Percentiles rank a stretch among this genome's conserved stretches.
These are phyloP conservation scores for Serendipita sp. DNA, from an alignment of 768 basidiomycete species.

Conservation along the genomic window DNA sequence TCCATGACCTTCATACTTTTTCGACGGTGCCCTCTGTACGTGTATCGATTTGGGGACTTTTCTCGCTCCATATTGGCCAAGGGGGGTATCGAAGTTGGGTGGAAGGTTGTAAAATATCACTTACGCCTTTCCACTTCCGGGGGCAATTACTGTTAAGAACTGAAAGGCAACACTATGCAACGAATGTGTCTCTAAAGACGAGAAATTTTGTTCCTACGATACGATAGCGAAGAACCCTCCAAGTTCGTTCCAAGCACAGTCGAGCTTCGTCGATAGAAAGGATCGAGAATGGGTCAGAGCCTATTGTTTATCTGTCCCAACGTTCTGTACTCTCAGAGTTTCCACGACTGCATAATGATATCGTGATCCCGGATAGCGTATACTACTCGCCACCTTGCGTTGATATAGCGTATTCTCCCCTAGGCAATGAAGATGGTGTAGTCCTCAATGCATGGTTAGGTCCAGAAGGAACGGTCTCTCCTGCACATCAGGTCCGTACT, in stretches of 20 bases:
- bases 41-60: background rate
- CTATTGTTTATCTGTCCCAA: constrained; percentile 64
- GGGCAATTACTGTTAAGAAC: no score
- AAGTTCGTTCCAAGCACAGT: no score
- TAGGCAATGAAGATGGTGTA: constrained; percentile 47
- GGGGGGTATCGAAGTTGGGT: no score
- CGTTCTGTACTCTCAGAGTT: constrained; percentile 77
- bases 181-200: no score
- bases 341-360: constrained; percentile 55
- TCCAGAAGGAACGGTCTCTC: constrained; percentile 60
- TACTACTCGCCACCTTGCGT: constrained; percentile 39
- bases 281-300: no score
- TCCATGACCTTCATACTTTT: constrained; percentile 21
- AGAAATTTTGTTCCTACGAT: no score
- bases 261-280: no score
- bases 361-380: constrained; percentile 76
- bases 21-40: constrained; percentile 18
- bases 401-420: constrained; percentile 40
- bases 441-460: constrained; percentile 74
- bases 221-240: no score
- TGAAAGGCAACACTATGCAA: no score
- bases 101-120: no score
- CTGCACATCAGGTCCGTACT: constrained; percentile 41
- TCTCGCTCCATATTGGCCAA: no score
- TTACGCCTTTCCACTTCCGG: no score